Conservation (phyloP, 805 yeast genomes). For the Saccharomycopsis fibuligera region DNA sequence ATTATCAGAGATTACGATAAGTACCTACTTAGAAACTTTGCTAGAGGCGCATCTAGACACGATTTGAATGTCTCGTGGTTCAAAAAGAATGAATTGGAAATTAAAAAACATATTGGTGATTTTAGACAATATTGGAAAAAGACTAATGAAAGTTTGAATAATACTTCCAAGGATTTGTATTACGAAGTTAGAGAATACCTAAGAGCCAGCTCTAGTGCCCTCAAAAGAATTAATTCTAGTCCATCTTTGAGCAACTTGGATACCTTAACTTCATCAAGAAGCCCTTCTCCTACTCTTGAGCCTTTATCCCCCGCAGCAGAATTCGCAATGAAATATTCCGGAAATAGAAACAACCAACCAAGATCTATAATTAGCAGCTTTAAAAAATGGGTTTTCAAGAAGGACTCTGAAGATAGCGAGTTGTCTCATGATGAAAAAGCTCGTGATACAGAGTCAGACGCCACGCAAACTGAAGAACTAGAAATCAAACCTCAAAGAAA, state of each 20-base stretch:
- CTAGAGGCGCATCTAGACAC: constrained; percentile 94
- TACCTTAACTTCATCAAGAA: constrained; percentile 9
- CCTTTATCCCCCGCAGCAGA: constrained; percentile 54
- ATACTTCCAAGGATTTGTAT: constrained; percentile 75
- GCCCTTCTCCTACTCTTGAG: constrained; percentile 12
- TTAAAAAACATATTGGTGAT: constrained; percentile 83
- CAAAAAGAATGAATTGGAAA: constrained; percentile 91
- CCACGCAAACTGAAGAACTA: constrained; percentile 4
- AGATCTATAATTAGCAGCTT: constrained; percentile 28
- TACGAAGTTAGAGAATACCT: constrained; percentile 77
- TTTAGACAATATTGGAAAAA: constrained; percentile 82
- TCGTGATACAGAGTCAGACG: constrained; percentile 1
- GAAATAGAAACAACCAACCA: constrained; percentile 38
- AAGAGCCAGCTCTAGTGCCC: constrained; percentile 35
- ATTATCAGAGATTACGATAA: constrained; percentile 94
- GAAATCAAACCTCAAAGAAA: constrained; percentile 6
- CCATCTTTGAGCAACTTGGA: constrained; percentile 20
- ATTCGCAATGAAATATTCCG: constrained; percentile 58
- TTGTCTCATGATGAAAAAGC: background rate
- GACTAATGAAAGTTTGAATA: constrained; percentile 60
- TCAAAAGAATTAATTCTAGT: constrained; percentile 22
- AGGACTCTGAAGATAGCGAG: constrained; percentile 9
- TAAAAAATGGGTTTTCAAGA: constrained; percentile 32
- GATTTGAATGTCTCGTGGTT: constrained; percentile 96
- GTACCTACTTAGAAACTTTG: constrained; percentile 93